Percentiles rank a stretch among this genome's conserved stretches.
Evolutionary conservation across 306 rosid species (phyloP).

Genomic region (Begonia fuchsioides): DNA sequence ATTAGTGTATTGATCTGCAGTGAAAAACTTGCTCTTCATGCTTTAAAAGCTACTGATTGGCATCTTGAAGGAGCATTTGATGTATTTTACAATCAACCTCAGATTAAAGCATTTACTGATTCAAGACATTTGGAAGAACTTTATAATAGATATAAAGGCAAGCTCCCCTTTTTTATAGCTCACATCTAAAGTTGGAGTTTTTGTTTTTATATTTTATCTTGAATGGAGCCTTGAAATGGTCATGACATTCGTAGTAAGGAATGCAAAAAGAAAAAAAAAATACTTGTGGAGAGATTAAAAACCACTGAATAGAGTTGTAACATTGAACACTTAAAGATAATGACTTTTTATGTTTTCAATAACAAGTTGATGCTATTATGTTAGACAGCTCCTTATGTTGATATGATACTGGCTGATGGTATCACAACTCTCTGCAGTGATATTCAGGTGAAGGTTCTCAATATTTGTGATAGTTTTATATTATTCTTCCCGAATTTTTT

Average conservation of each 20-base stretch:
- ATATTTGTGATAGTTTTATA: no score
- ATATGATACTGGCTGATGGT: slow-evolving; percentile 91
- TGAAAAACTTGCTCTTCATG: slow-evolving; percentile 75
- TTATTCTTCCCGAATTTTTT: background rate
- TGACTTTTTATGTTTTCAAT: background rate
- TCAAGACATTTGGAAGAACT: slow-evolving; percentile 94
- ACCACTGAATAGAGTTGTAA: no score
- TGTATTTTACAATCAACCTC: slow-evolving; percentile 90
- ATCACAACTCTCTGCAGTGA: slow-evolving; percentile 86
- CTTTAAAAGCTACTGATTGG: slow-evolving; percentile 90
- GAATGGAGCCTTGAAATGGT: no score
- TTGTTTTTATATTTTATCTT: no score
- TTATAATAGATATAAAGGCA: slow-evolving; percentile 93
- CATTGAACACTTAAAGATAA: no score
- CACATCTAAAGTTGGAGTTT: no score
- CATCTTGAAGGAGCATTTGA: slow-evolving; percentile 98
- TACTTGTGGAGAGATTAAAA: no score
- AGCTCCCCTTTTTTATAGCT: slow-evolving; percentile 9
- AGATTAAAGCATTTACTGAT: slow-evolving; percentile 55
- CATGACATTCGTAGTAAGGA: no score
- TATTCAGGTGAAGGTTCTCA: slow-evolving; percentile 41
- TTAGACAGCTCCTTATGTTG: slow-evolving; percentile 53
- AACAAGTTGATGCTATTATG: slow-evolving; percentile 2
- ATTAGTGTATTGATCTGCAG: slow-evolving; percentile 23
- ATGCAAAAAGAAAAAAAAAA: no score